A percentile compares a stretch with the other conserved stretches of the same genome.
These are phyloP conservation scores for Ustilago vetiveriae DNA, from an alignment of 1,284 basidiomycete species.

Conservation along the genomic window DNA sequence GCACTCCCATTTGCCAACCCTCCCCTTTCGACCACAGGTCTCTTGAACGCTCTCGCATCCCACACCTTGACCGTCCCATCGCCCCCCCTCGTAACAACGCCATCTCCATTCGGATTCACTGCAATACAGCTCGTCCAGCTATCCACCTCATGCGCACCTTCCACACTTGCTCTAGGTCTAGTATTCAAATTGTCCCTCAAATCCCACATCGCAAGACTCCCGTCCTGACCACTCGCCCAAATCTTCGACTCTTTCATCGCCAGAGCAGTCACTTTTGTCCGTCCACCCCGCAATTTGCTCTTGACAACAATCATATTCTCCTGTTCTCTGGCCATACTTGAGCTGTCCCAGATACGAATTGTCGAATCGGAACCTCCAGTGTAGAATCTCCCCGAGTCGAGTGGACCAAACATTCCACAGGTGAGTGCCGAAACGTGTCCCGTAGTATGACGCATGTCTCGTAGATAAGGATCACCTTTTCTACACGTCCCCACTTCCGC, in stretches of 20 bases:
- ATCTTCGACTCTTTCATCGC: constrained; percentile 7
- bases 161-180: constrained; percentile 83
- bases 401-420: constrained; percentile 90
- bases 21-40: constrained; percentile 76
- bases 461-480: constrained; percentile 98
- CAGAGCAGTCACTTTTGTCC: constrained; percentile 83
- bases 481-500: constrained; percentile 67
- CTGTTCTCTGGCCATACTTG: constrained; percentile 78
- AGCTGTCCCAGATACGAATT: constrained; percentile 93
- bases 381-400: constrained; percentile 81
- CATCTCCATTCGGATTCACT: constrained; percentile 76
- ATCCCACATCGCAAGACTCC: constrained; percentile 91
- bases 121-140: constrained; percentile 84
- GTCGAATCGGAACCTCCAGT: constrained; percentile 95
- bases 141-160: constrained; percentile 83
- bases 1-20: constrained; percentile 83
- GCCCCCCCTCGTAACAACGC: constrained; percentile 80
- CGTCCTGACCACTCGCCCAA: constrained; percentile 80
- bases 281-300: constrained; percentile 91
- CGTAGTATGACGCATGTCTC: constrained; percentile 95
- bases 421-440: constrained; percentile 94
- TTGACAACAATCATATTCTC: constrained; percentile 94
- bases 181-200: constrained; percentile 85
- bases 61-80: constrained; percentile 96
- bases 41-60: constrained; percentile 88